Conservation (phyloP, 345 rosid species). For the Acer saccharum region DNA sequence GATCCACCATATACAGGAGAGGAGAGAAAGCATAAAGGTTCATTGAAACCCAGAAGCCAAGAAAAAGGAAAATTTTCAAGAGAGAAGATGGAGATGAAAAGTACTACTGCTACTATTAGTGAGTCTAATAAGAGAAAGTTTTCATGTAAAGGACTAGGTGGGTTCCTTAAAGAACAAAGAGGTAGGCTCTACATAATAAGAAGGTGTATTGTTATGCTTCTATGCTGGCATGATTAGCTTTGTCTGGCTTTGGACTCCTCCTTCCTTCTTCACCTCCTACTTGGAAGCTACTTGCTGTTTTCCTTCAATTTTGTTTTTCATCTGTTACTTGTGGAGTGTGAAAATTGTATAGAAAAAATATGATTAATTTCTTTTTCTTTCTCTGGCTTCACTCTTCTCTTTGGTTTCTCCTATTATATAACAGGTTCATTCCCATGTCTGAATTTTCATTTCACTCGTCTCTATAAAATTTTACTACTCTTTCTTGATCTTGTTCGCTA, state of each 20-base stretch:
- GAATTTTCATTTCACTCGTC: not conserved
- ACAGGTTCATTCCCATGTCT: not conserved
- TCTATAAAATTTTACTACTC: not conserved
- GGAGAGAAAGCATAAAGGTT: conserved; percentile 8
- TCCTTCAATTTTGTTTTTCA: not conserved
- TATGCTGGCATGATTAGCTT: conserved; percentile 52
- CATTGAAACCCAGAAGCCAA: conserved; percentile 5
- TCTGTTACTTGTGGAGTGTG: not conserved
- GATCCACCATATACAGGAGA: conserved; percentile 18
- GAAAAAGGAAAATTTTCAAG: conserved; percentile 2
- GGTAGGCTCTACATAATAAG: conserved; percentile 58
- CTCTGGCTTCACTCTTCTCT: not conserved
- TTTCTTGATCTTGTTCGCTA: not conserved
- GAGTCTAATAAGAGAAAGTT: conserved; percentile 43
- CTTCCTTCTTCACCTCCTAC: conserved; percentile 11
- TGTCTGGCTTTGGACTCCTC: not conserved
- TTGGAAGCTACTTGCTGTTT: not conserved
- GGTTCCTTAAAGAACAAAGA: conserved; percentile 46
- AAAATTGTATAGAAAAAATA: conserved; percentile 10
- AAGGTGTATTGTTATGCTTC: conserved; percentile 58
- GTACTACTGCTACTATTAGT: conserved; percentile 16
- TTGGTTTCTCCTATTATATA: conserved; percentile 8
- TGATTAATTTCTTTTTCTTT: not conserved
- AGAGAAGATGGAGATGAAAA: conserved; percentile 34
- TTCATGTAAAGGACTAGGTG: conserved; percentile 43